Evolutionary conservation across 1,284 basidiomycete species (phyloP).

Genomic region (Salmacisia buchloeana): DNA sequence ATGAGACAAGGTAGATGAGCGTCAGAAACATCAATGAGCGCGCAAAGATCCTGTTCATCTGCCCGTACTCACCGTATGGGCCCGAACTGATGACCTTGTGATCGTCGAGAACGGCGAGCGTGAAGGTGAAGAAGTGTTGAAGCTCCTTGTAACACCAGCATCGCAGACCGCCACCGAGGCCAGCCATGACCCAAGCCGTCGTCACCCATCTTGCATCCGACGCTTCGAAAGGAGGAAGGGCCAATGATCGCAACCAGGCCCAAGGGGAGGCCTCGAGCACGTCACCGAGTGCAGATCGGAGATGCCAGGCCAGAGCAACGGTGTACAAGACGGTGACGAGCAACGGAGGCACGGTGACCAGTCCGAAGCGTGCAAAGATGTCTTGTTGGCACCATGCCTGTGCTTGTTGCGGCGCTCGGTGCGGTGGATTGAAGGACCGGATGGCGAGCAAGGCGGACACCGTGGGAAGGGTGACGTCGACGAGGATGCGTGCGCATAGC

Average conservation of each 20-base stretch:
- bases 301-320: background rate
- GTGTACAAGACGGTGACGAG: background rate
- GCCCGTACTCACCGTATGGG: background rate
- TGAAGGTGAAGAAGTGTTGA: background rate
- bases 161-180: background rate
- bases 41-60: background rate
- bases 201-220: background rate
- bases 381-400: background rate
- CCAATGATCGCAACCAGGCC: background rate
- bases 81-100: background rate
- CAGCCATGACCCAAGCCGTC: background rate
- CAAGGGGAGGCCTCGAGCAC: background rate
- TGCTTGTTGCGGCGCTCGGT: background rate
- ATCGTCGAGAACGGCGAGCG: background rate
- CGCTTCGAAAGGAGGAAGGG: background rate
- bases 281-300: background rate
- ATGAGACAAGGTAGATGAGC: background rate
- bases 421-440: background rate
- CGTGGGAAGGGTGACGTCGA: background rate
- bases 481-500: background rate
- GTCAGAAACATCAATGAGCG: background rate
- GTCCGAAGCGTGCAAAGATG: background rate
- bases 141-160: background rate
- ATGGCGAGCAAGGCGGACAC: background rate
- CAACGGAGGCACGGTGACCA: background rate